These are phyloP conservation scores for Fusarium cyanostomum DNA, from an alignment of 2,329 filamentous ascomycete species.

Conservation along the genomic window DNA sequence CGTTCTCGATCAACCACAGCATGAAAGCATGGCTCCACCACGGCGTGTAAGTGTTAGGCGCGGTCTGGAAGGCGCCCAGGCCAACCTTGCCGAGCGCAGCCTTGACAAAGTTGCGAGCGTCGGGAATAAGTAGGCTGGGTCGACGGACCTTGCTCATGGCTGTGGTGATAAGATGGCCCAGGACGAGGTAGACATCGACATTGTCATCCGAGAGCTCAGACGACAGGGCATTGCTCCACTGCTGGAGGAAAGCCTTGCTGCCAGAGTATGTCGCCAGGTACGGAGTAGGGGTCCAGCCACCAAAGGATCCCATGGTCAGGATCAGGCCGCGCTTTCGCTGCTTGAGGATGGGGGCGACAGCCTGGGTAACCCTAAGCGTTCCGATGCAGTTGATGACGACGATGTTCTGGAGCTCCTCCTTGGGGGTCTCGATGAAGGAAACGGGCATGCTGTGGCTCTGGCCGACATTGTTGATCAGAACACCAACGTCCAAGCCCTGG, in stretches of 20 bases:
- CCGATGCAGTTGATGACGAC: constrained; percentile 95
- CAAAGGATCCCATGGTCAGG: constrained; percentile 97
- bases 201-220: constrained; percentile 83
- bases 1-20: constrained; percentile 79
- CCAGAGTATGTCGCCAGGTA: constrained; percentile 96
- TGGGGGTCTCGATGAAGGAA: constrained; percentile 81
- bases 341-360: constrained; percentile 85
- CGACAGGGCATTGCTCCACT: constrained; percentile 90
- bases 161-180: constrained; percentile 92
- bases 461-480: constrained; percentile 97
- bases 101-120: constrained; percentile 82
- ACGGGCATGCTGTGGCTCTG: constrained; percentile 94
- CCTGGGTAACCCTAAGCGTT: constrained; percentile 87
- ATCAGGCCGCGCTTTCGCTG: constrained; percentile 87
- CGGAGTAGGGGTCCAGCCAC: constrained; percentile 89
- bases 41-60: constrained; percentile 86
- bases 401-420: constrained; percentile 86
- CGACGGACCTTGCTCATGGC: constrained; percentile 97
- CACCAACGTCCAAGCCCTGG: constrained; percentile 78
- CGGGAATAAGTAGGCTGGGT: constrained; percentile 80
- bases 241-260: constrained; percentile 96
- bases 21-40: constrained; percentile 93
- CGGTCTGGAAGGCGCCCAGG: constrained; percentile 78
- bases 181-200: constrained; percentile 88
- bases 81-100: constrained; percentile 84